These are phyloP conservation scores for Orbilia ellipsospora DNA, from an alignment of 2,329 filamentous ascomycete genomes.

Conservation along the genomic window DNA sequence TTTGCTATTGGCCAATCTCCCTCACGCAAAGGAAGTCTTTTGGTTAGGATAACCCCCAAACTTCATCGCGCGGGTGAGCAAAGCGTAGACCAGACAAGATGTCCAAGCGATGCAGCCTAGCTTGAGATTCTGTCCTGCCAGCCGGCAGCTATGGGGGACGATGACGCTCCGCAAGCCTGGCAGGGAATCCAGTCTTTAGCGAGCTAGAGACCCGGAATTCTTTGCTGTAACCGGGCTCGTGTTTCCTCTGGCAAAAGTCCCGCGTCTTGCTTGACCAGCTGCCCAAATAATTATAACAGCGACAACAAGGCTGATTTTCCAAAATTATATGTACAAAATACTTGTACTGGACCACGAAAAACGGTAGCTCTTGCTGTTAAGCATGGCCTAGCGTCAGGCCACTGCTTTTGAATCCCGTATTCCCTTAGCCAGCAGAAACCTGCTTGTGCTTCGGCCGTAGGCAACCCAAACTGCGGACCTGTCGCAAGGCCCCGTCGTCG, in stretches of 20 bases:
- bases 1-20: conserved; percentile 53
- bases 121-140: conserved; percentile 22
- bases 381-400: conserved; percentile 51
- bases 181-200: conserved; percentile 41
- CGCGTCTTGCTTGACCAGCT: conserved; percentile 2
- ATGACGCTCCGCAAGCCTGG: conserved; percentile 51
- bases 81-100: conserved; percentile 27
- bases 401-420: conserved; percentile 20
- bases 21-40: conserved; percentile 50
- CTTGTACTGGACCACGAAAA: no score
- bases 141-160: conserved; percentile 37
- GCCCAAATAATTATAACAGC: conserved; percentile 3
- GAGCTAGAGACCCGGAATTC: conserved; percentile 39
- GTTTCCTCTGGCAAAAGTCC: conserved; percentile 11
- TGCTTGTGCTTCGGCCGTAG: conserved; percentile 49
- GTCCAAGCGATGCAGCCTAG: conserved; percentile 53
- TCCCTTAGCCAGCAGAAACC: conserved; percentile 52
- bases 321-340: background rate
- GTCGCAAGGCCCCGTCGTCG: conserved; percentile 32
- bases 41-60: conserved; percentile 49
- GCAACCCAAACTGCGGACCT: conserved; percentile 42
- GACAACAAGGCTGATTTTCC: conserved; percentile 48
- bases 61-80: conserved; percentile 34
- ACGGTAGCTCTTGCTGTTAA: background rate
- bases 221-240: conserved; percentile 38